Evolutionary conservation across 768 basidiomycete species (phyloP), one percentile per base, ranked within the genome.

Genomic region (Suillus luteus): DNA sequence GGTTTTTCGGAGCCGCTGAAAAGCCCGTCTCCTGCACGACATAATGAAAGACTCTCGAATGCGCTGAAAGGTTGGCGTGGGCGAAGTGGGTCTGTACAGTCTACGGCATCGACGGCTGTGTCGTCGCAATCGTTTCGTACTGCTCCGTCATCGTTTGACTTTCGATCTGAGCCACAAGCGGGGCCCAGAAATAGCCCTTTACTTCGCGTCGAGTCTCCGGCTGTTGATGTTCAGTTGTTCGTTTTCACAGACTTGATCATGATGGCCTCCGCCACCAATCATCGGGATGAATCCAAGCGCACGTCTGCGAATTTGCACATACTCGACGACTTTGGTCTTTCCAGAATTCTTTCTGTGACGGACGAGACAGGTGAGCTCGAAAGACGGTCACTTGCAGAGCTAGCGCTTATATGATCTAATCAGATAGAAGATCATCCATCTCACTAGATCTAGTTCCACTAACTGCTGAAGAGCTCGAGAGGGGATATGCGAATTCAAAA

Each of bases 211-310:
- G 71, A 75, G 64, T 71, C 69, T 1, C 69, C 66, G 55, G 67
- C 67, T 10, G n/a, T 70, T 48, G 65, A 73, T 19, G 68, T 79
- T 10, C 78, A 80, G 55, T 77, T 73, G 17, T 79, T 85, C 62
- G 82, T 91, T 15, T 92, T 93, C 74, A 85, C 85, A 19, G 92
- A 95, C 72, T 62, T 93, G 38, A 71, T 91, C 55, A 67, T 93
- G n/a, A 72, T 93, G 35, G 82, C 85, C 19, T 76, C 76, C 27
- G 76, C 78, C n/a, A 65, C 64, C 35, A 41, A 40, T 24, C 55
- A 41, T 4, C 17, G 72, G 44, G 60, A 38, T n/a, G 63, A 49
- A n/a, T 60, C 61, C 6, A 60, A 72, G 71, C 74, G 65, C 65
- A 65, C 71, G 33, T 49, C 67, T 75, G 64, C 76, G 66, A 65